These are phyloP conservation scores for Corylus americana DNA, from an alignment of 306 rosid genomes.

Conservation along the genomic window DNA sequence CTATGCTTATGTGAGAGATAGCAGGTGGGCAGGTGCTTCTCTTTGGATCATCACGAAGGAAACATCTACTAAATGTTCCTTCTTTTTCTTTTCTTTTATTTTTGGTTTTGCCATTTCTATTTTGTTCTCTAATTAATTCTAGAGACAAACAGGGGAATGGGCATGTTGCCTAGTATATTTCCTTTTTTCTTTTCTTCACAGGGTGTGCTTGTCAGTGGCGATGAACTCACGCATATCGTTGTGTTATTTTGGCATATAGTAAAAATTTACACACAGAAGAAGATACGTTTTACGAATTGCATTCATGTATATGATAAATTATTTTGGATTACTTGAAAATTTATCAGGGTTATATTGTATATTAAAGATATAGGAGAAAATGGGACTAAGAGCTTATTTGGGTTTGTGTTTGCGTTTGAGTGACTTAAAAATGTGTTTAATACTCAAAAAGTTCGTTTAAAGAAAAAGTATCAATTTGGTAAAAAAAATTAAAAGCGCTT, in stretches of 20 bases:
- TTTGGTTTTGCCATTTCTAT: neutral
- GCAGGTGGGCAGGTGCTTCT: conserved; percentile 6
- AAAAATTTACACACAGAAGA: neutral
- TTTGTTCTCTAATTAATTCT: neutral
- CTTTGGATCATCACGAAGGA: neutral
- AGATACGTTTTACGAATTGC: neutral
- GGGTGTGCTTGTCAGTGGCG: neutral
- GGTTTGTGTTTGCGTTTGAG: too few relatives aligned
- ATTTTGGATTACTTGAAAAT: neutral
- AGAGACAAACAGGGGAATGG: too few relatives aligned
- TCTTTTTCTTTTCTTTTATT: neutral
- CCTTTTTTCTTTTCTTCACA: neutral
- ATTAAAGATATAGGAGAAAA: too few relatives aligned
- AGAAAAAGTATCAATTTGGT: too few relatives aligned
- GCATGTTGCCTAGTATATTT: neutral
- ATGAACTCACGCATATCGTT: neutral
- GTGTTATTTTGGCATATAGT: neutral
- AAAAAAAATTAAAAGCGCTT: too few relatives aligned
- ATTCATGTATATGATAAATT: neutral
- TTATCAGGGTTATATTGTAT: too few relatives aligned
- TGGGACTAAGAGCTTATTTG: too few relatives aligned
- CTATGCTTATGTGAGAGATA: neutral
- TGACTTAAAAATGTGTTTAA: too few relatives aligned
- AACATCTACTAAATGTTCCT: neutral
- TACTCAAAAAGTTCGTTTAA: too few relatives aligned